Conservation (phyloP, 345 rosid genomes). For the Arabis alpina region DNA sequence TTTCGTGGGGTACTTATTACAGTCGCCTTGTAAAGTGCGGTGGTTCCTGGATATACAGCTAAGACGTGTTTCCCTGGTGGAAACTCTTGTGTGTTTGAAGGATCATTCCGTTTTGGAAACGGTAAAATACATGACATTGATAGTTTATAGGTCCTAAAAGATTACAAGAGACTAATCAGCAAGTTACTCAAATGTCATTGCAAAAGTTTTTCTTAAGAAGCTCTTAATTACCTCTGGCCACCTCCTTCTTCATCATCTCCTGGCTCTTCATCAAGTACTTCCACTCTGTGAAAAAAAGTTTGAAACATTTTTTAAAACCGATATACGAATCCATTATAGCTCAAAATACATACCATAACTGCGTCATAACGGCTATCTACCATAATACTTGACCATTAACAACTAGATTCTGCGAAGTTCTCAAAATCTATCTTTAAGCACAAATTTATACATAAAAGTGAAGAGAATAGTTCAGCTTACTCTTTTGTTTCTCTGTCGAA, state of each 20-base stretch:
- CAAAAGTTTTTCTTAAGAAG: background rate
- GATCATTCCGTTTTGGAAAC: slow-evolving; percentile 76
- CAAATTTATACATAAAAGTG: background rate
- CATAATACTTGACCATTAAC: background rate
- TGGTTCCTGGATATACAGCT: slow-evolving; percentile 99
- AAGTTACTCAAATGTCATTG: slow-evolving; percentile 19
- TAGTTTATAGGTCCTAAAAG: slow-evolving; percentile 82
- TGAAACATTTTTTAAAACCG: background rate
- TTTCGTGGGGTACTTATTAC: slow-evolving; percentile 73
- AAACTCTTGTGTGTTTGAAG: slow-evolving; percentile 64
- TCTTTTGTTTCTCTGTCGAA: slow-evolving; percentile 90
- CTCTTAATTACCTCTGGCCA: slow-evolving; percentile 62
- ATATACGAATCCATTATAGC: background rate
- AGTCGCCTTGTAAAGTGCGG: slow-evolving; percentile 95
- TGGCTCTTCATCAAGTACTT: slow-evolving; percentile 95
- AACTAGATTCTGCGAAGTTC: background rate
- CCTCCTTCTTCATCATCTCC: slow-evolving; percentile 93
- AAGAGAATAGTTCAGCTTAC: slow-evolving; percentile 53
- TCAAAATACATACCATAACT: background rate
- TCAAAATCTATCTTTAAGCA: background rate
- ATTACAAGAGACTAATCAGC: slow-evolving; percentile 15
- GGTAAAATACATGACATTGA: slow-evolving; percentile 76
- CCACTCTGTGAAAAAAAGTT: slow-evolving; percentile 59
- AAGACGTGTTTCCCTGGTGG: slow-evolving; percentile 73
- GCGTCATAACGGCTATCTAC: background rate